Evolutionary conservation across 2,329 filamentous ascomycete genomes (phyloP).

Genomic region (Fusarium piperis): DNA sequence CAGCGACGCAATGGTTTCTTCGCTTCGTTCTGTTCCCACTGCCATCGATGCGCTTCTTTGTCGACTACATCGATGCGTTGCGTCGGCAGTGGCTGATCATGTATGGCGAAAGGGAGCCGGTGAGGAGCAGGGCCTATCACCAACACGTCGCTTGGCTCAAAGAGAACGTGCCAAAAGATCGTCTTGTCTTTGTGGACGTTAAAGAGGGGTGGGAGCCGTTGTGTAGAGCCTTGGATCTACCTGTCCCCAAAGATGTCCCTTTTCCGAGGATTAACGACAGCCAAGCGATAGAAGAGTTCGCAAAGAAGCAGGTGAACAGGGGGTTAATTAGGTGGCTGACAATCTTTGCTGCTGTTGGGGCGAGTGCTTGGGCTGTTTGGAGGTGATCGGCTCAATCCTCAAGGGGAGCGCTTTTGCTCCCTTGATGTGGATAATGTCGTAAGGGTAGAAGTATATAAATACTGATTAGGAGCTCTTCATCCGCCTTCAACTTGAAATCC

Average conservation of each 20-base stretch:
- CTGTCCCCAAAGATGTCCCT: not conserved
- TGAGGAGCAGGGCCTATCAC: constrained; percentile 8
- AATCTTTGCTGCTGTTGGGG: not conserved
- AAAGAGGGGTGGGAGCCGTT: constrained; percentile 48
- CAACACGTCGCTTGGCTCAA: constrained; percentile 9
- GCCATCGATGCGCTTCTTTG: constrained; percentile 24
- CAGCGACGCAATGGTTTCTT: constrained; percentile 20
- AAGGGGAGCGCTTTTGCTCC: not conserved
- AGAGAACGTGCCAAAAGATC: constrained; percentile 35
- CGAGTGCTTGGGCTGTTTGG: not conserved
- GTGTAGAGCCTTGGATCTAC: constrained; percentile 42
- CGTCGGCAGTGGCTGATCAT: constrained; percentile 1
- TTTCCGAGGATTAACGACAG: not conserved
- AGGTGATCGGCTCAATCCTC: not conserved
- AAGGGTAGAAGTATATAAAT: not conserved
- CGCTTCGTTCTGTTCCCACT: constrained; percentile 27
- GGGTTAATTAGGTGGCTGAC: not conserved
- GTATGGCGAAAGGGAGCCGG: constrained; percentile 7
- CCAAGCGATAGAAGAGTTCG: not conserved
- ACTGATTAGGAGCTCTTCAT: not conserved
- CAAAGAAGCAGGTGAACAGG: not conserved
- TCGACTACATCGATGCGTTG: constrained; percentile 14
- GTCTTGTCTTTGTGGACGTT: constrained; percentile 40
- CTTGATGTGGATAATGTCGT: not conserved
- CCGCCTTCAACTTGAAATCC: not conserved